A percentile compares a stretch with the other conserved stretches of the same genome.
Evolutionary conservation across 169 alveolate genomes (phyloP).

Genomic region (Plasmodium yoelii): DNA sequence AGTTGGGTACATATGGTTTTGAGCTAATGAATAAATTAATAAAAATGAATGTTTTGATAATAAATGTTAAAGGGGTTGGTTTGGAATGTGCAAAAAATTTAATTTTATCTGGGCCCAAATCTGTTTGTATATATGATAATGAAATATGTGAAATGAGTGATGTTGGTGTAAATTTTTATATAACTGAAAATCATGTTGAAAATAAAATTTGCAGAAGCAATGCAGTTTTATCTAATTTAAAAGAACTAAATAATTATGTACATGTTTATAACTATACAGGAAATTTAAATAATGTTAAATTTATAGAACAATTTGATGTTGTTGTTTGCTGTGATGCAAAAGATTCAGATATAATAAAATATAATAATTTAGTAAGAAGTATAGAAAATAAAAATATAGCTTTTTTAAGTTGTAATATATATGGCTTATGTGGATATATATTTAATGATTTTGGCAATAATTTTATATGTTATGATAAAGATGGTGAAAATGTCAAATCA

Average conservation of each 20-base stretch:
- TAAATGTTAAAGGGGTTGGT: slow-evolving; percentile 95
- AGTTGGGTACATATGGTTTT: slow-evolving; percentile 99
- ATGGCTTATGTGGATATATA: slow-evolving; percentile 96
- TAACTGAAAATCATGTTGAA: slow-evolving; percentile 93
- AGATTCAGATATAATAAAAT: slow-evolving; percentile 71
- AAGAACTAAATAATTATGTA: slow-evolving; percentile 71
- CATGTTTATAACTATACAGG: slow-evolving; percentile 73
- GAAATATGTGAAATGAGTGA: slow-evolving; percentile 89
- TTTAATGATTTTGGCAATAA: slow-evolving; percentile 97
- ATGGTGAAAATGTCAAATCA: slow-evolving; percentile 91
- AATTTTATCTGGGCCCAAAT: slow-evolving; percentile 96
- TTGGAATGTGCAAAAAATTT: slow-evolving; percentile 95
- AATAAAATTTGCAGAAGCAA: slow-evolving; percentile 91
- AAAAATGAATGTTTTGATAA: slow-evolving; percentile 92
- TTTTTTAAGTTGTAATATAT: slow-evolving; percentile 86
- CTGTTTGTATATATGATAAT: slow-evolving; percentile 94
- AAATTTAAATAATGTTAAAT: too few species aligned
- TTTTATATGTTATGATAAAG: slow-evolving; percentile 89
- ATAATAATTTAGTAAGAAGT: slow-evolving; percentile 82
- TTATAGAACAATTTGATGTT: slow-evolving; percentile 82
- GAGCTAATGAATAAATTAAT: slow-evolving; percentile 97
- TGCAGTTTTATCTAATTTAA: slow-evolving; percentile 92
- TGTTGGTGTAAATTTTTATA: slow-evolving; percentile 95
- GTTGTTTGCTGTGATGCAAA: slow-evolving; percentile 87
- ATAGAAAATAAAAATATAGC: slow-evolving; percentile 84